A percentile compares a stretch with the other conserved stretches of the same genome.
Evolutionary conservation across 192 early-diverging fungal genomes (phyloP).

Genomic region (Rhizophagus sp.): DNA sequence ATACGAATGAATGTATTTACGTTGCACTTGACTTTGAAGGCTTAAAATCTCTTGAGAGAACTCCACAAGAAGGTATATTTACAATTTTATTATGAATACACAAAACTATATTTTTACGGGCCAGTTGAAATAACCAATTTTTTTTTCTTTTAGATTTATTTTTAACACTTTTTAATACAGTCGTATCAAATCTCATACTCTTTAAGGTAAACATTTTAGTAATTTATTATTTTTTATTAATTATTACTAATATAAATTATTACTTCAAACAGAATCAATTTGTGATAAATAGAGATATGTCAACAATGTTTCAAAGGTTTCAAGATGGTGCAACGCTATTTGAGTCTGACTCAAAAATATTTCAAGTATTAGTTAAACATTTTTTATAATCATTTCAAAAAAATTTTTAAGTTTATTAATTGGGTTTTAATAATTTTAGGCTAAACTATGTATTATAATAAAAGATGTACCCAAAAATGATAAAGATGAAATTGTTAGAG

Average conservation of each 20-base stretch:
- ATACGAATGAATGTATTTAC: constrained; percentile 12
- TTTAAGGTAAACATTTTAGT: background rate
- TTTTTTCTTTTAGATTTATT: background rate
- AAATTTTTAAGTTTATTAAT: background rate
- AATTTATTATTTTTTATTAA: background rate
- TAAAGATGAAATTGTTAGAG: constrained; percentile 12
- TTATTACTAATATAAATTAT: background rate
- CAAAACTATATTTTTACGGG: background rate
- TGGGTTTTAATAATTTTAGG: background rate
- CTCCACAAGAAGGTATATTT: constrained; percentile 23
- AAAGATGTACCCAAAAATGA: constrained; percentile 22
- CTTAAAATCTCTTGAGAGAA: constrained; percentile 21
- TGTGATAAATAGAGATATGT: constrained; percentile 30
- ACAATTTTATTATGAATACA: background rate
- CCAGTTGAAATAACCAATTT: background rate
- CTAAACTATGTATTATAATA: constrained; percentile 26
- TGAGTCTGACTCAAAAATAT: constrained; percentile 14
- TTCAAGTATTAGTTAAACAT: background rate
- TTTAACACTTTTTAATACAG: constrained; percentile 17
- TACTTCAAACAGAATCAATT: constrained; percentile 21
- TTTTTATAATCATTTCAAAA: background rate
- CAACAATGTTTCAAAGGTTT: constrained; percentile 34
- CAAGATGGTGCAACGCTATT: constrained; percentile 23
- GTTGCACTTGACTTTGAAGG: constrained; percentile 34
- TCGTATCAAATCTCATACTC: constrained; percentile 8